Evolutionary conservation across 1,139 yeast genomes (phyloP).

Genomic region (Meyerozyma elateridarum): DNA sequence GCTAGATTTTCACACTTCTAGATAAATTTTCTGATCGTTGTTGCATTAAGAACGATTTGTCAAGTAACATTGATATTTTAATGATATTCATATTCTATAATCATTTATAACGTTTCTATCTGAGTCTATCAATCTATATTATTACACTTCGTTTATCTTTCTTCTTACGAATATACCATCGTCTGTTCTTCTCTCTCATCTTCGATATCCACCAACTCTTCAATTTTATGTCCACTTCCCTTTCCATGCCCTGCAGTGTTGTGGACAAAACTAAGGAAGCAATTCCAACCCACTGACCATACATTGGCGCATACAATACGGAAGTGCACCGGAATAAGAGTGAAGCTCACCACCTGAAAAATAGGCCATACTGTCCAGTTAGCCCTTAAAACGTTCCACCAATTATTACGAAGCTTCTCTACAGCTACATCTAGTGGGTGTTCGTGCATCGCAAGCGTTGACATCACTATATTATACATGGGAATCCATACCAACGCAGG

Average conservation of each 20-base stretch:
- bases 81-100: too few relatives aligned
- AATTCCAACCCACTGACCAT: constrained; percentile 44
- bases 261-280: constrained; percentile 41
- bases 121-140: background rate
- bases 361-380: constrained; percentile 45
- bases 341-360: constrained; percentile 36
- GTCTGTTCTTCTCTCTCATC: constrained; percentile 27
- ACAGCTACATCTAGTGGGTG: constrained; percentile 31
- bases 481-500: constrained; percentile 43
- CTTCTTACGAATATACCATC: constrained; percentile 23
- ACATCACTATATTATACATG: constrained; percentile 39
- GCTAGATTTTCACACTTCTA: too few relatives aligned
- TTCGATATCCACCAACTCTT: constrained; percentile 39
- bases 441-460: constrained; percentile 32
- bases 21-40: too few relatives aligned
- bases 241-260: constrained; percentile 44
- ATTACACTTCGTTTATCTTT: background rate
- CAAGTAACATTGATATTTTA: too few relatives aligned
- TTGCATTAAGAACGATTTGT: too few relatives aligned
- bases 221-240: constrained; percentile 32
- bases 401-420: constrained; percentile 33
- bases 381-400: constrained; percentile 41
- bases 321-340: constrained; percentile 38
- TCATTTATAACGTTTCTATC: background rate
- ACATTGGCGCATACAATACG: constrained; percentile 36